phyloP scores from a whole-genome alignment of 192 early-diverging fungal species.

The Backusella australiensis region DNA sequence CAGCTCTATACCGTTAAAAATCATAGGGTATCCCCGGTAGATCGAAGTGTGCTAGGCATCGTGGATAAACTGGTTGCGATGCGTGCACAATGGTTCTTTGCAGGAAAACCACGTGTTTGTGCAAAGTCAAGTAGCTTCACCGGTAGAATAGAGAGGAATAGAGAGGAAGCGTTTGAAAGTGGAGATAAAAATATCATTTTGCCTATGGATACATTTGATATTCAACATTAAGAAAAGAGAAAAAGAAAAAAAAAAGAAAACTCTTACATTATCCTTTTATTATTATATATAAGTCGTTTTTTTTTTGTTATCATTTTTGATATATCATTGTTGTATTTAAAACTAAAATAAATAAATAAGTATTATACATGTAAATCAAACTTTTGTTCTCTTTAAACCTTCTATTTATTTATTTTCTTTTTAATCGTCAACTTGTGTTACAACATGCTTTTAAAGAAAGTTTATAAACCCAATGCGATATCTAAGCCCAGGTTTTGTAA shows the following conservation, averaged over 20 bases:
- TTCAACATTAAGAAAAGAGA: not conserved
- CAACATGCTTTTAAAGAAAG: not conserved
- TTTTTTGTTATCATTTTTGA: not conserved
- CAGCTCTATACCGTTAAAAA: slow-evolving; percentile 9
- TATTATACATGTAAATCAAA: not conserved
- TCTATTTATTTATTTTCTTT: not conserved
- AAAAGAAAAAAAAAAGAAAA: not conserved
- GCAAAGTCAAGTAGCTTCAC: slow-evolving; percentile 35
- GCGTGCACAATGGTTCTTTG: slow-evolving; percentile 35
- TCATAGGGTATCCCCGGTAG: not conserved
- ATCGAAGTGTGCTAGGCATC: slow-evolving; percentile 31
- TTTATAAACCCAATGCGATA: not conserved
- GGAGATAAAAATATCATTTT: slow-evolving; percentile 17
- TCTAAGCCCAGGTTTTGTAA: not conserved
- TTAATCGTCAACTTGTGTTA: not conserved
- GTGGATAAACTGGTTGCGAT: slow-evolving; percentile 40
- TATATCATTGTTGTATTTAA: not conserved
- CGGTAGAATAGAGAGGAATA: slow-evolving; percentile 22
- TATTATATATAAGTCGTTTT: not conserved
- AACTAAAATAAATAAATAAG: not conserved
- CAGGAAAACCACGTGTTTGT: slow-evolving; percentile 28
- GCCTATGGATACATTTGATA: slow-evolving; percentile 12
- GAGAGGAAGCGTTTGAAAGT: slow-evolving; percentile 6
- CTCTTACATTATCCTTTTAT: not conserved
- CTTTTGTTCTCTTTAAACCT: not conserved